Evolutionary conservation across 2,329 filamentous ascomycete genomes (phyloP).

Genomic region (Gnomoniopsis smithogilvyi): DNA sequence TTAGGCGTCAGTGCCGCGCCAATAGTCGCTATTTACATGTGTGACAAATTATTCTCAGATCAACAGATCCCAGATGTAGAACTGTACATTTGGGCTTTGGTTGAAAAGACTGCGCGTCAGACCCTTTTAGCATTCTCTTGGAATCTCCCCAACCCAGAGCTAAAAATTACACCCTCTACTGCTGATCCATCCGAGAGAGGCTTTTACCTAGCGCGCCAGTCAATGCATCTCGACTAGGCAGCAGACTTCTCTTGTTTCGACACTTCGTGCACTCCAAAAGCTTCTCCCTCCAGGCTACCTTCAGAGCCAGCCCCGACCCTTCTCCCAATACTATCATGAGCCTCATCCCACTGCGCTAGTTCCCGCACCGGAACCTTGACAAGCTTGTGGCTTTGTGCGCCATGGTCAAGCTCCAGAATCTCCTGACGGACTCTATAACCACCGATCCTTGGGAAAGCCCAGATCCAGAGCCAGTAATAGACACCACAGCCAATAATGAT

Average conservation of each 20-base stretch:
- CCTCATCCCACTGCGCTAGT: constrained; percentile 41
- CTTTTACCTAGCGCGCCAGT: no score
- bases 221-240: neutral
- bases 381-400: constrained; percentile 43
- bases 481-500: constrained; percentile 46
- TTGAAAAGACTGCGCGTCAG: no score
- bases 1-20: no score
- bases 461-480: constrained; percentile 43
- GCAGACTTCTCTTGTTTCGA: neutral
- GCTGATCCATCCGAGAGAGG: no score
- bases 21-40: no score
- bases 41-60: no score
- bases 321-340: constrained; percentile 26
- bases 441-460: neutral
- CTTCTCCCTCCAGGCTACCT: neutral
- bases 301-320: neutral
- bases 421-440: constrained; percentile 11
- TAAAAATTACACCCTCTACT: no score
- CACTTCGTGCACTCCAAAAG: constrained; percentile 35
- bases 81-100: no score
- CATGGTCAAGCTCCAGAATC: constrained; percentile 31
- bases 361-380: constrained; percentile 42
- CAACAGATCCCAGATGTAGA: no score
- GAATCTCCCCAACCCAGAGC: no score
- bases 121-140: no score